phyloP scores from a whole-genome alignment of 2,329 filamentous ascomycete genomes.

The Alternaria ventricosa region DNA sequence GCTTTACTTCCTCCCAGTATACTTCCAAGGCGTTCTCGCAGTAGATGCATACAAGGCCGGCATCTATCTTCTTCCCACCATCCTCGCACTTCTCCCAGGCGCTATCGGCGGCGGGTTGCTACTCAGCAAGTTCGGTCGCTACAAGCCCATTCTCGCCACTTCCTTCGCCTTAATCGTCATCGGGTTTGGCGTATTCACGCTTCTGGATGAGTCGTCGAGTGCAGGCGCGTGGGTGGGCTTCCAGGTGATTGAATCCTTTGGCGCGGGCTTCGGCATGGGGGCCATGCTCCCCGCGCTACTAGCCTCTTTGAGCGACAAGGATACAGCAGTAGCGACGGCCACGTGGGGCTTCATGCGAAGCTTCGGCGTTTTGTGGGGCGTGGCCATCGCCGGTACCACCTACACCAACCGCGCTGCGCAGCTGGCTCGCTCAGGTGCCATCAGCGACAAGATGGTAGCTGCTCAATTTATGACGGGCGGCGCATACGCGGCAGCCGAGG shows the following conservation, averaged over 20 bases:
- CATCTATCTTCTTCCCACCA: slow-evolving; percentile 16
- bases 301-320: slow-evolving; percentile 7
- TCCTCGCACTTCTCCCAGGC: slow-evolving; percentile 1
- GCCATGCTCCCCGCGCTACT: slow-evolving; percentile 14
- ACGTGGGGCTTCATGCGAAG: slow-evolving; percentile 21
- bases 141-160: background rate
- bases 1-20: slow-evolving; percentile 21
- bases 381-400: slow-evolving; percentile 19
- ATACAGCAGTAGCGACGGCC: slow-evolving; percentile 16
- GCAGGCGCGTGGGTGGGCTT: slow-evolving; percentile 20
- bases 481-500: background rate
- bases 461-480: background rate
- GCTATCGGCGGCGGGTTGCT: background rate
- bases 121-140: background rate
- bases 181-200: slow-evolving; percentile 12
- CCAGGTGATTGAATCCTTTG: slow-evolving; percentile 16
- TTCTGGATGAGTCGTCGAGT: slow-evolving; percentile 7
- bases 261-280: slow-evolving; percentile 6
- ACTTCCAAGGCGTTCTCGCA: slow-evolving; percentile 21
- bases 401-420: slow-evolving; percentile 13
- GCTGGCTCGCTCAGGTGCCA: background rate
- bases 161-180: background rate
- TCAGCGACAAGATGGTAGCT: background rate
- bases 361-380: slow-evolving; percentile 31
- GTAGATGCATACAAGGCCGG: slow-evolving; percentile 10